Percentiles rank a stretch among this genome's conserved stretches.
Evolutionary conservation across 2,329 filamentous ascomycete species (phyloP).

Genomic region (Claviceps spartinae): DNA sequence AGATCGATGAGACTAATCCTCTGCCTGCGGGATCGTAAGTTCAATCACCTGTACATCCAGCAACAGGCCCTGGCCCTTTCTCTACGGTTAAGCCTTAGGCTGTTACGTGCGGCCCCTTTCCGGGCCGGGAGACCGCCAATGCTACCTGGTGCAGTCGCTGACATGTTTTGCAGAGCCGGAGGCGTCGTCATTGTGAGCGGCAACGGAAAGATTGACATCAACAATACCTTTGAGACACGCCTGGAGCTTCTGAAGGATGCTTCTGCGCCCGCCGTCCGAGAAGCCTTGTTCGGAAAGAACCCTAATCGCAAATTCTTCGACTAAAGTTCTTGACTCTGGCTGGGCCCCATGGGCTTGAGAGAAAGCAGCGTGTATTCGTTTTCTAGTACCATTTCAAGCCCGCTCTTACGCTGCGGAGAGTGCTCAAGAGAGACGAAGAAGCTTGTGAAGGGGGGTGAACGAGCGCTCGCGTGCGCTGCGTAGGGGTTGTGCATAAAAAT

Average conservation of each 20-base stretch:
- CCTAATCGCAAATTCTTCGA: slow-evolving; percentile 91
- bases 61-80: not conserved
- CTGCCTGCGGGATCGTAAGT: slow-evolving; percentile 75
- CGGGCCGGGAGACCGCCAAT: too few species aligned
- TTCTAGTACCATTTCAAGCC: not conserved
- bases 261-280: slow-evolving; percentile 70
- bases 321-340: slow-evolving; percentile 30
- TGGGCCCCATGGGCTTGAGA: not conserved
- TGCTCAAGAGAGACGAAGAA: not conserved
- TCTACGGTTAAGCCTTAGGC: not conserved
- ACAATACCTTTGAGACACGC: slow-evolving; percentile 94
- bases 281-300: slow-evolving; percentile 87
- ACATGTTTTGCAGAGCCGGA: slow-evolving; percentile 48
- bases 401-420: slow-evolving; percentile 6
- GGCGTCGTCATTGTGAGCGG: slow-evolving; percentile 71
- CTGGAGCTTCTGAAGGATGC: slow-evolving; percentile 73
- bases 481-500: too few species aligned
- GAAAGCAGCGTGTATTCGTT: not conserved
- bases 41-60: not conserved
- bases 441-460: not conserved
- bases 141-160: not conserved
- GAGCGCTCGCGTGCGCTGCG: too few species aligned
- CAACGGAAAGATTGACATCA: slow-evolving; percentile 89
- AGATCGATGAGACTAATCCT: slow-evolving; percentile 65
- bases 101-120: too few species aligned